These are phyloP conservation scores for Fusarium sp. DNA, from an alignment of 2,329 filamentous ascomycete genomes.

Conservation along the genomic window DNA sequence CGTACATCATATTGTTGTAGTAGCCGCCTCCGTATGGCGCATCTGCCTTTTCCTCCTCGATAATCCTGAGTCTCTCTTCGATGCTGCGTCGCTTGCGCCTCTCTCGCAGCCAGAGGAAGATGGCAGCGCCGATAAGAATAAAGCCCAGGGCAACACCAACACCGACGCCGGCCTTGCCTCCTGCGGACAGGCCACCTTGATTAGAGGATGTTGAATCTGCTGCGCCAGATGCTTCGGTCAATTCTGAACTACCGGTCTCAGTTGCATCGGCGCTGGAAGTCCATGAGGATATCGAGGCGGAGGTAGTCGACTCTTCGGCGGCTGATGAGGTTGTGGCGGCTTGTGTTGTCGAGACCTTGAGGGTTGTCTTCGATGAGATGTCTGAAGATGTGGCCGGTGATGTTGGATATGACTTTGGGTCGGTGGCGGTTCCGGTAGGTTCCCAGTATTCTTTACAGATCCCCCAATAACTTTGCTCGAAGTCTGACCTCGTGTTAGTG, in stretches of 20 bases:
- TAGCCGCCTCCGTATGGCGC: neutral
- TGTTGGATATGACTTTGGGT: slow-evolving; percentile 37
- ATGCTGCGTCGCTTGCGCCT: slow-evolving; percentile 31
- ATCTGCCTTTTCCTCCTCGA: slow-evolving; percentile 5
- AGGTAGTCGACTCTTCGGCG: neutral
- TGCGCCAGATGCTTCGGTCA: slow-evolving; percentile 3
- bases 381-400: slow-evolving; percentile 4
- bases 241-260: slow-evolving; percentile 13
- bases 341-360: neutral
- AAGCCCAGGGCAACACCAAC: slow-evolving; percentile 37
- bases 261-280: slow-evolving; percentile 1
- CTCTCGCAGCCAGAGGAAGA: slow-evolving; percentile 44
- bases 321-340: slow-evolving; percentile 6
- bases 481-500: slow-evolving; percentile 31
- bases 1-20: slow-evolving; percentile 18
- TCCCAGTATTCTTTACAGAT: slow-evolving; percentile 49
- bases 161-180: slow-evolving; percentile 40
- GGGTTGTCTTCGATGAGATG: neutral
- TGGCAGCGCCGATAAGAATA: slow-evolving; percentile 29
- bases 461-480: slow-evolving; percentile 49
- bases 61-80: slow-evolving; percentile 27
- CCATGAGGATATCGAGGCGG: neutral
- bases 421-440: slow-evolving; percentile 41
- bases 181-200: slow-evolving; percentile 18
- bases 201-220: neutral